phyloP scores from a whole-genome alignment of 257 asterid species.

The Nicotiana knightiana region DNA sequence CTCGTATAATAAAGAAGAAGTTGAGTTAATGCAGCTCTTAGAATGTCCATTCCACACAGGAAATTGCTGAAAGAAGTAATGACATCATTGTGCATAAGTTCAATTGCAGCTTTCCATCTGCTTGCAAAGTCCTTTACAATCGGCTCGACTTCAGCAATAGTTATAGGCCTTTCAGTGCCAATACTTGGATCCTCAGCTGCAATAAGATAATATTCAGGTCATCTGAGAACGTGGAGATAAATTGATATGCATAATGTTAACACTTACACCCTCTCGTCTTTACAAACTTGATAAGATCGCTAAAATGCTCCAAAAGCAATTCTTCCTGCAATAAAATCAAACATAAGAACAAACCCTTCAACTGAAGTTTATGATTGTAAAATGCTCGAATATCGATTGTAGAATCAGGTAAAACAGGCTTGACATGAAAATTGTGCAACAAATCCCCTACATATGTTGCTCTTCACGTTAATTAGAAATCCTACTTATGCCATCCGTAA shows the following conservation, averaged over 20 bases:
- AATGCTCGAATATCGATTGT: neutral
- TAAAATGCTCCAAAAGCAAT: conserved; percentile 78
- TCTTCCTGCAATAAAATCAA: conserved; percentile 63
- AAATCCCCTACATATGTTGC: neutral
- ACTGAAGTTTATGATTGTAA: neutral
- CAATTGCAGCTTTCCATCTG: conserved; percentile 95
- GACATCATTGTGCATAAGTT: conserved; percentile 93
- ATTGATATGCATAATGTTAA: neutral
- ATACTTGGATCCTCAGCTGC: conserved; percentile 73
- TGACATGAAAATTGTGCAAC: neutral
- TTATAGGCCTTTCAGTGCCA: conserved; percentile 56
- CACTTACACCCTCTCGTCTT: conserved; percentile 84
- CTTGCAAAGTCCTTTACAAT: conserved; percentile 87
- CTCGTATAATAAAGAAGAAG: conserved; percentile 87
- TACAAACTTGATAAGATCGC: conserved; percentile 81
- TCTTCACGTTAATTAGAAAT: neutral
- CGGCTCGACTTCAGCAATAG: conserved; percentile 76
- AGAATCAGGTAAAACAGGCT: neutral
- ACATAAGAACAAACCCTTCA: neutral
- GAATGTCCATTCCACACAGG: conserved; percentile 91
- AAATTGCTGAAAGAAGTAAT: conserved; percentile 93
- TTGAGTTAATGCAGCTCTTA: conserved; percentile 93
- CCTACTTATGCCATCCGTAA: neutral
- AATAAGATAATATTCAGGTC: conserved; percentile 15
- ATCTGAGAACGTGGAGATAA: neutral